phyloP scores from a whole-genome alignment of 768 basidiomycete genomes.

The Coprinellus micaceus region DNA sequence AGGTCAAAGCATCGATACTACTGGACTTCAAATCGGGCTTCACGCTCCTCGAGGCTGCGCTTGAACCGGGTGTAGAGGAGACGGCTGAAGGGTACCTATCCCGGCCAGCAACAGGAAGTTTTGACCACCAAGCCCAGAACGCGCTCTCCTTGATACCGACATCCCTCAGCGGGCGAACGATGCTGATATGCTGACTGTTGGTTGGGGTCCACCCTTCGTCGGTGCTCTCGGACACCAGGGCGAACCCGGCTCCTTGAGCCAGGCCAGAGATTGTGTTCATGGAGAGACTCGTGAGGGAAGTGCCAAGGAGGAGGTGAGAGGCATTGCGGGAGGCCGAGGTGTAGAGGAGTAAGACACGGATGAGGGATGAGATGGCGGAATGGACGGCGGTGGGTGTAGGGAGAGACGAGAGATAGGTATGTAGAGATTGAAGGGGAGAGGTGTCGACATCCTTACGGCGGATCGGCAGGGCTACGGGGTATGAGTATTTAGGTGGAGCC shows the following conservation, averaged over 20 bases:
- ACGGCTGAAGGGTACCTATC: constrained; percentile 14
- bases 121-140: constrained; percentile 73
- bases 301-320: constrained; percentile 79
- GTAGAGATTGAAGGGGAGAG: constrained; percentile 31
- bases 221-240: constrained; percentile 55
- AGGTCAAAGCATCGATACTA: constrained; percentile 6
- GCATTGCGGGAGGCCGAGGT: constrained; percentile 54
- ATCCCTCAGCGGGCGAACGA: constrained; percentile 69
- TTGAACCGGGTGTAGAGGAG: neutral
- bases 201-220: constrained; percentile 61
- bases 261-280: constrained; percentile 71
- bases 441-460: constrained; percentile 23
- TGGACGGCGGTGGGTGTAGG: constrained; percentile 73
- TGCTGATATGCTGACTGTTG: constrained; percentile 18
- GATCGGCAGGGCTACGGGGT: constrained; percentile 18
- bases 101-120: constrained; percentile 41
- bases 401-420: constrained; percentile 55
- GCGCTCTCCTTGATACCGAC: constrained; percentile 77
- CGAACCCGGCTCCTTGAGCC: constrained; percentile 73
- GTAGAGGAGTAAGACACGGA: constrained; percentile 66
- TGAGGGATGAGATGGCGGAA: constrained; percentile 53
- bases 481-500: neutral
- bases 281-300: constrained; percentile 74
- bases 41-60: neutral
- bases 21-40: neutral